These are phyloP conservation scores for Aspergillus funiculosus DNA, from an alignment of 495 filamentous ascomycete genomes.

Conservation along the genomic window DNA sequence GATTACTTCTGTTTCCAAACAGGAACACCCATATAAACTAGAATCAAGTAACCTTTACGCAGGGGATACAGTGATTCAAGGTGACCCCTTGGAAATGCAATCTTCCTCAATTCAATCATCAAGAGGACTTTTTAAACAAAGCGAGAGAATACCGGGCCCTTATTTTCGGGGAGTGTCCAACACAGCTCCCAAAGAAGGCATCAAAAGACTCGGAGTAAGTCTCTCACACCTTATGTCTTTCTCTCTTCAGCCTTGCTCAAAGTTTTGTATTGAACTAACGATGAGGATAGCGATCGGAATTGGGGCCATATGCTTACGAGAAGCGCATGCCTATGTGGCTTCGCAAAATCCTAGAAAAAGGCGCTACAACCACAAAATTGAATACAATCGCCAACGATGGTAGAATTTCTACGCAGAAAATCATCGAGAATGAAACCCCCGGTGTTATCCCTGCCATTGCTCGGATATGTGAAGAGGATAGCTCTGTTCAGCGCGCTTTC, in stretches of 20 bases:
- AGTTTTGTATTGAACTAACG: conserved; percentile 19
- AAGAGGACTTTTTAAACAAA: conserved; percentile 11
- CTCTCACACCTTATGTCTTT: neutral
- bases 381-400: conserved; percentile 52
- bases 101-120: neutral
- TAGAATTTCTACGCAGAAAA: conserved; percentile 36
- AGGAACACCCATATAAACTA: too few relatives aligned
- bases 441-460: conserved; percentile 72
- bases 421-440: conserved; percentile 55
- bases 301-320: conserved; percentile 84
- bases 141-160: neutral
- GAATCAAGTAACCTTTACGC: too few relatives aligned
- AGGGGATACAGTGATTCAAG: too few relatives aligned
- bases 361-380: conserved; percentile 50
- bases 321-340: conserved; percentile 84
- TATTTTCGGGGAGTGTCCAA: neutral
- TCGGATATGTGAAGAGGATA: conserved; percentile 63
- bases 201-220: conserved; percentile 41
- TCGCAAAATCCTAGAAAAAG: conserved; percentile 57
- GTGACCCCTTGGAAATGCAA: too few relatives aligned
- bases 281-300: conserved; percentile 44
- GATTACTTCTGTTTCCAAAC: too few relatives aligned
- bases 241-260: neutral
- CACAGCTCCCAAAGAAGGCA: neutral
- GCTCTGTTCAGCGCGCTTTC: conserved; percentile 60